Evolutionary conservation across 2,329 filamentous ascomycete species (phyloP).

Genomic region (Verticillium klebahnii): DNA sequence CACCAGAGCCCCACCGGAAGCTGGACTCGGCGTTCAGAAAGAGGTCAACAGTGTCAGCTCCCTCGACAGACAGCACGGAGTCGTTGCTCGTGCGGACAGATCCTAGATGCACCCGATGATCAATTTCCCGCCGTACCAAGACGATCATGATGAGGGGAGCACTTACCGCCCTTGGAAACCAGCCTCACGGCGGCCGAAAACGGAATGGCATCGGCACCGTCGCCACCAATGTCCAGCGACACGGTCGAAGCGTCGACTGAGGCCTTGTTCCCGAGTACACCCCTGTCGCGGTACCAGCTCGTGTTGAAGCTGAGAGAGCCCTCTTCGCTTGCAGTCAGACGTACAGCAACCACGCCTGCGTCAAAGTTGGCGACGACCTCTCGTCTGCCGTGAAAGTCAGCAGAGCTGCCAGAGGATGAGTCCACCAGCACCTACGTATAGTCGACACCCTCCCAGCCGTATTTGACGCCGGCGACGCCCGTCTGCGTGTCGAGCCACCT

Average conservation of each 20-base stretch:
- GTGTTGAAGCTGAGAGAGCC: constrained; percentile 17
- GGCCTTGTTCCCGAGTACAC: background rate
- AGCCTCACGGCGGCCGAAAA: constrained; percentile 16
- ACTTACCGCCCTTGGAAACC: constrained; percentile 14
- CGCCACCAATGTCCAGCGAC: background rate
- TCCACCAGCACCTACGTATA: constrained; percentile 13
- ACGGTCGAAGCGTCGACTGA: constrained; percentile 10
- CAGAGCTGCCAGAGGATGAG: background rate
- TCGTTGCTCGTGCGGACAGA: background rate
- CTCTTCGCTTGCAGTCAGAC: constrained; percentile 12
- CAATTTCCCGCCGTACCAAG: background rate
- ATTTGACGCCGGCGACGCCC: constrained; percentile 30
- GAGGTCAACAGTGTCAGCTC: constrained; percentile 18
- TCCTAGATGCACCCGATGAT: background rate
- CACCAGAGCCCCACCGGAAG: constrained; percentile 17
- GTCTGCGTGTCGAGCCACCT: constrained; percentile 32
- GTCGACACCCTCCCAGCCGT: constrained; percentile 24
- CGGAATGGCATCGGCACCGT: constrained; percentile 14
- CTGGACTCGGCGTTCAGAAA: constrained; percentile 20
- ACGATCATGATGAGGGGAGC: too few species aligned
- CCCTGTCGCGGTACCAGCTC: constrained; percentile 3
- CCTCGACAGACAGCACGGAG: constrained; percentile 10
- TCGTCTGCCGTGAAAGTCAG: constrained; percentile 19
- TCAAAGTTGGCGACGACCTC: constrained; percentile 37
- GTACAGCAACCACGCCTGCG: constrained; percentile 31